Evolutionary conservation across 2,329 filamentous ascomycete species (phyloP).

Genomic region (Clonostachys rosea): DNA sequence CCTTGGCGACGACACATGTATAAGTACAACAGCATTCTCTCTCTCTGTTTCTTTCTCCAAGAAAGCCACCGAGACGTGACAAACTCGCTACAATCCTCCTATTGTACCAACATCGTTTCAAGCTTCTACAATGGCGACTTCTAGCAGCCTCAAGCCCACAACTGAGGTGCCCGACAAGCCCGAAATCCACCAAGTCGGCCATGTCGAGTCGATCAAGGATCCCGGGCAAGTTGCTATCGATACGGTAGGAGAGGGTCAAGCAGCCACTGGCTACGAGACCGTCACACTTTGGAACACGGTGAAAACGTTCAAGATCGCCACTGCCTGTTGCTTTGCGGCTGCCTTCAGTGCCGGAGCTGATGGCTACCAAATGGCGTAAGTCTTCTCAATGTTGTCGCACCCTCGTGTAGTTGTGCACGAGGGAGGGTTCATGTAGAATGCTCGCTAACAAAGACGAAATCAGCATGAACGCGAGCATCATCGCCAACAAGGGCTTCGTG

Average conservation of each 20-base stretch:
- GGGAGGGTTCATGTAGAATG: background rate
- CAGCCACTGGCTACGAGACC: background rate
- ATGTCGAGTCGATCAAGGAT: too few species aligned
- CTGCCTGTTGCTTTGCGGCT: conserved; percentile 13
- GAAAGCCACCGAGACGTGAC: too few species aligned
- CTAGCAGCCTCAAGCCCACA: too few species aligned
- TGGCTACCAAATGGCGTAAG: conserved; percentile 18
- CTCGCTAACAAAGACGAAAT: background rate
- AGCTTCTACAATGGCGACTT: too few species aligned
- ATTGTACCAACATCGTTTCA: too few species aligned
- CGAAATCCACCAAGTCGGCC: too few species aligned
- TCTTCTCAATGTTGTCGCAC: background rate
- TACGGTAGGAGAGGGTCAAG: background rate
- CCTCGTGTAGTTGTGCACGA: too few species aligned
- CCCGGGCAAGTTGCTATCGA: background rate
- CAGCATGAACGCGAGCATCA: conserved; percentile 26
- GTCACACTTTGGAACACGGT: background rate
- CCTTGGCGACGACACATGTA: too few species aligned
- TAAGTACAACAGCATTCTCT: too few species aligned
- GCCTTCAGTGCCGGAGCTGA: conserved; percentile 18
- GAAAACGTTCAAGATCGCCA: conserved; percentile 14
- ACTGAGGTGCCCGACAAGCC: too few species aligned
- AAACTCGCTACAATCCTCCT: too few species aligned
- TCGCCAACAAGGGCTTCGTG: conserved; percentile 31
- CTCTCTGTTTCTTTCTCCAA: too few species aligned